phyloP scores from a whole-genome alignment of 2,329 filamentous ascomycete species.

The Ophiocordyceps camponoti-rufipedis region DNA sequence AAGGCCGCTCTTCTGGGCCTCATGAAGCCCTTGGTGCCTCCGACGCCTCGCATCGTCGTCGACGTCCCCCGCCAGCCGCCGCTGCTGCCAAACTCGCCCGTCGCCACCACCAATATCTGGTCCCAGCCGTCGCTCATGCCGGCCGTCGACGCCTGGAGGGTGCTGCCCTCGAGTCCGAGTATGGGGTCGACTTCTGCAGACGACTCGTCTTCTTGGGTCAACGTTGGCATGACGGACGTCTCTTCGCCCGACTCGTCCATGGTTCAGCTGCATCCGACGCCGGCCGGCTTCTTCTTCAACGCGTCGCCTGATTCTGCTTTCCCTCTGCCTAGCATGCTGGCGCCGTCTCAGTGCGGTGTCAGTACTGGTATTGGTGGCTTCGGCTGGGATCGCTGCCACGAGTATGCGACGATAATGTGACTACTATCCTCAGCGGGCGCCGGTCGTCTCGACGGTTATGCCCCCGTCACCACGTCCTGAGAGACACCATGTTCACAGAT shows the following conservation, averaged over 20 bases:
- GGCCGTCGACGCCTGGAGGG: constrained; percentile 72
- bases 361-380: constrained; percentile 36
- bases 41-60: constrained; percentile 63
- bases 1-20: constrained; percentile 71
- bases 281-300: constrained; percentile 58
- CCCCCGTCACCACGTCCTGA: background rate
- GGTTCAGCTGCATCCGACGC: too few species aligned
- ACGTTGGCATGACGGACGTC: constrained; percentile 48
- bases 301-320: constrained; percentile 45
- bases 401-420: constrained; percentile 81
- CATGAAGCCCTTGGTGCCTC: constrained; percentile 73
- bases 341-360: constrained; percentile 61
- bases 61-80: constrained; percentile 78
- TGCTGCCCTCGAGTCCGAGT: constrained; percentile 76
- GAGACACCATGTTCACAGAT: constrained; percentile 14
- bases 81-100: constrained; percentile 68
- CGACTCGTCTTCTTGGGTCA: constrained; percentile 61
- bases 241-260: constrained; percentile 44
- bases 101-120: constrained; percentile 54
- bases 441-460: too few species aligned
- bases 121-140: constrained; percentile 50
- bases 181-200: constrained; percentile 54
- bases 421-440: constrained; percentile 32
- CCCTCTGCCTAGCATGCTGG: constrained; percentile 72
- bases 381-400: constrained; percentile 72